Evolutionary conservation across 441 rosid species (phyloP), one percentile per base, ranked within the genome.

Genomic region (Theobroma grandiflorum): DNA sequence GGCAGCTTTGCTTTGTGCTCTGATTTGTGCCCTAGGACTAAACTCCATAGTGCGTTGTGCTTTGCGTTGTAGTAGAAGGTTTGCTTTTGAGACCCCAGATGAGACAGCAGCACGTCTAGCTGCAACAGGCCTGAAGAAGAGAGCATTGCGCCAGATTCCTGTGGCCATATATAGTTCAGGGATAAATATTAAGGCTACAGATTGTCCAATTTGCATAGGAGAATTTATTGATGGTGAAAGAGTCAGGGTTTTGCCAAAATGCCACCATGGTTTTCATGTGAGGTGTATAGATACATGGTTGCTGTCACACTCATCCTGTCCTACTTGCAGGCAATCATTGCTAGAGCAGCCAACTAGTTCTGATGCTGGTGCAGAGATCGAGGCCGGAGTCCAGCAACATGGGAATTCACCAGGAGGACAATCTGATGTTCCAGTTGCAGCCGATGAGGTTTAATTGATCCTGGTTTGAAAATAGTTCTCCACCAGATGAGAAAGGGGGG

Each of bases 201-300:
- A 93, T 67, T 93, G 98, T 82, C 85, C 94, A 66, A 95, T 95
- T 79, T 95, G 98, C 82, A 92, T 95, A 3, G 96, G 89, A 33
- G 98, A 95, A 49, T 91, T 92, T 50, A 55, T 67, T 78, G 93
- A 89, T 16, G 95, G 94, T 15, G 97, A 95, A 65, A 93, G 89
- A 81, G 90, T 95, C 61, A 83, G 97, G 78, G 91, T 92, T 33
- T 79, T 93, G 84, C 96, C 98, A 0, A 93, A 84, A 80, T 95
- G 98, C 72, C 83, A 81, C 82, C 98, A 95, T 80, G 95, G 98
- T 52, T 93, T 95, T 57, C 98, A 95, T 78, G 95, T 93, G 31
- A 84, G 79, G 77, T 93, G 98, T 78, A 89, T 95, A 26, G 98
- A 95, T 64, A 88, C 89, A 9, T 95, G 98, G 98, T 82, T 95